These are phyloP conservation scores for Trichoderma atroviride DNA, from an alignment of 2,329 filamentous ascomycete species.

Conservation along the genomic window DNA sequence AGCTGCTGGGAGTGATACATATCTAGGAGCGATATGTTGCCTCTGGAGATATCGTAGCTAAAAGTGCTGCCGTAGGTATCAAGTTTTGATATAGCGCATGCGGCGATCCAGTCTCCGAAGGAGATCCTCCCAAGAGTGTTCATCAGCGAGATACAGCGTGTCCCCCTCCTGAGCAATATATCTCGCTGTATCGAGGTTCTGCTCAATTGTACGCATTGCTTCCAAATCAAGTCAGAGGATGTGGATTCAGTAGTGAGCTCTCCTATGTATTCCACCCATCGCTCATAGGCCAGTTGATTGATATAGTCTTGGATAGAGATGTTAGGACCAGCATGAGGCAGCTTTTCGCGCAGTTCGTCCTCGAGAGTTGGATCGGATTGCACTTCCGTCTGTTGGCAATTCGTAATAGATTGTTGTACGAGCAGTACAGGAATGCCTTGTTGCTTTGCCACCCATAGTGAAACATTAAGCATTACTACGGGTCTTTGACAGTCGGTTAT, in stretches of 20 bases:
- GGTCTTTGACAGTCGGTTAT: neutral
- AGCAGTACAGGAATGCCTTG: neutral
- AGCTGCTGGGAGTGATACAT: too few relatives aligned
- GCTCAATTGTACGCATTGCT: too few relatives aligned
- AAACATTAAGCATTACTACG: neutral
- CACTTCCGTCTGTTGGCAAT: neutral
- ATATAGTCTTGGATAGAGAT: neutral
- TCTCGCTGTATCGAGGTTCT: neutral
- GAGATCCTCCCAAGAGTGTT: neutral
- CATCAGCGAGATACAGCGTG: neutral
- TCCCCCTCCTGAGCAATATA: neutral
- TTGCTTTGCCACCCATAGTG: neutral
- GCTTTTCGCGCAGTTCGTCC: neutral
- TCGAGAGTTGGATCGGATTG: neutral
- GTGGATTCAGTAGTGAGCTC: neutral
- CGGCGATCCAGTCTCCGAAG: neutral
- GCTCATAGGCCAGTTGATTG: neutral
- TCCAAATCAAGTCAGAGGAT: neutral
- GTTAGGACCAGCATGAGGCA: neutral
- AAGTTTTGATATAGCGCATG: neutral
- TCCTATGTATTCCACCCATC: neutral
- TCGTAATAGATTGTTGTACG: neutral
- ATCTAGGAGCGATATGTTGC: too few relatives aligned
- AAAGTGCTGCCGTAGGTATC: neutral
- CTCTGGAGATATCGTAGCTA: neutral